Base-by-base conservation (phyloP, 2,329 filamentous ascomycete genomes). In the Verticillium zaregamsianum region DNA sequence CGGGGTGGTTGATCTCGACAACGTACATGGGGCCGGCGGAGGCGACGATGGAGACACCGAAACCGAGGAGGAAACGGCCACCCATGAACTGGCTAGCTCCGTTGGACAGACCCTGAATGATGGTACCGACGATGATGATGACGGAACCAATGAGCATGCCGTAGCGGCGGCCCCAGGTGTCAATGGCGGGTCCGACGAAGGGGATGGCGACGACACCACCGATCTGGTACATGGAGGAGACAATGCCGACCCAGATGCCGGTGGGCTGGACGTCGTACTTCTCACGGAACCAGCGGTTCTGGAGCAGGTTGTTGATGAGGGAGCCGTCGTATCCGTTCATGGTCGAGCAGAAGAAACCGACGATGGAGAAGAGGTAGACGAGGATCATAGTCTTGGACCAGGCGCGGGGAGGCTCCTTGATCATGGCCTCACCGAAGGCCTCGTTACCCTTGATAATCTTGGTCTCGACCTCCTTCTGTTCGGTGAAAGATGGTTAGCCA, bases 1-100 rank as follows among this genome's bases (percentile, higher is more conserved):
- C 81, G 1, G 87, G 87, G 67, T 89, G 87, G 1, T 85, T 80
- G 61, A 87, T 79, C 70, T 90, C 87, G 55, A 86, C 82, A 17
- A 84, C 82, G 68, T 88, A 89, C n/a, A 85, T 82, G 2, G 87
- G 87, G 1, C 83, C 86, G 5, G 86, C 85, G 3, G 83, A 80
- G 5, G 82, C 80, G 4, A 83, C 82, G 62, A 89, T 84, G 2
- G 82, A 80, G 52, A 86, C 84, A 45, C 86, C 86, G 61, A 84
- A 83, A 7, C 82, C 82, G 23, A 85, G 76, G 28, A 85, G 67
- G 68, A 85, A 84, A 28, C 83, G 76, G 6, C 82, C 81, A 8
- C 75, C 83, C 71, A 88, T 83, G 71, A 88, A 87, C 62, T 82
- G 79, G 11, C 72, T 75, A 2, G 79, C 74, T 55, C 74, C 76